A percentile compares a stretch with the other conserved stretches of the same genome.
Evolutionary conservation across 352 stramenopile genomes (phyloP).

Genomic region (Phytophthora podocarpi): DNA sequence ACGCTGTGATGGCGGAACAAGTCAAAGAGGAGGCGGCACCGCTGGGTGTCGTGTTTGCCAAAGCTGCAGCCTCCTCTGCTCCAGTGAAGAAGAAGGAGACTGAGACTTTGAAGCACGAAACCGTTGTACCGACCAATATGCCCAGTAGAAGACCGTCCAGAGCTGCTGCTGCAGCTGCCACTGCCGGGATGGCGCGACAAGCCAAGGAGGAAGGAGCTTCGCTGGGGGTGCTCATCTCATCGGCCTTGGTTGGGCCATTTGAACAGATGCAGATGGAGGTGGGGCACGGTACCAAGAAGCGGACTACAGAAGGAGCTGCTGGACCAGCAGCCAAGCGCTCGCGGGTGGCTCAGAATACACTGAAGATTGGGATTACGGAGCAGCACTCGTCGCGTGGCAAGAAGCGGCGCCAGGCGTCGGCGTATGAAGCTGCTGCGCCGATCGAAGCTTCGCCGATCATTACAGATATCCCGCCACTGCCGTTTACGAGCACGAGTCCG

Average conservation of each 20-base stretch:
- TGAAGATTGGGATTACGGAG: not conserved
- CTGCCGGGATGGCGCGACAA: constrained; percentile 19
- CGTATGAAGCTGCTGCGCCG: constrained; percentile 9
- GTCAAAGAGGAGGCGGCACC: not conserved
- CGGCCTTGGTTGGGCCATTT: not conserved
- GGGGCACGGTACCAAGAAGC: constrained; percentile 17
- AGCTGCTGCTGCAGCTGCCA: constrained; percentile 26
- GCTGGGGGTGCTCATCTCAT: constrained; percentile 8
- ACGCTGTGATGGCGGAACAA: constrained; percentile 18
- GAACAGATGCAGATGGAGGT: too few species aligned
- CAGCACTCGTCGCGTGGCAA: constrained; percentile 11
- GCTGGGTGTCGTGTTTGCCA: constrained; percentile 2
- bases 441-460: constrained; percentile 31
- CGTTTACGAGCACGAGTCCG: constrained; percentile 29
- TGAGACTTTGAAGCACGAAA: not conserved
- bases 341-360: constrained; percentile 2
- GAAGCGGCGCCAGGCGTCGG: constrained; percentile 27
- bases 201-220: constrained; percentile 9
- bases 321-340: constrained; percentile 6
- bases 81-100: not conserved
- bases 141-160: constrained; percentile 9
- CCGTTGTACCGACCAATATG: not conserved
- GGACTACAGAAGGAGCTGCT: not conserved
- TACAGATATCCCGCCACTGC: constrained; percentile 36
- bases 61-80: not conserved